These are phyloP conservation scores for Epichloe amarillans DNA, from an alignment of 2,329 filamentous ascomycete genomes.

Conservation along the genomic window DNA sequence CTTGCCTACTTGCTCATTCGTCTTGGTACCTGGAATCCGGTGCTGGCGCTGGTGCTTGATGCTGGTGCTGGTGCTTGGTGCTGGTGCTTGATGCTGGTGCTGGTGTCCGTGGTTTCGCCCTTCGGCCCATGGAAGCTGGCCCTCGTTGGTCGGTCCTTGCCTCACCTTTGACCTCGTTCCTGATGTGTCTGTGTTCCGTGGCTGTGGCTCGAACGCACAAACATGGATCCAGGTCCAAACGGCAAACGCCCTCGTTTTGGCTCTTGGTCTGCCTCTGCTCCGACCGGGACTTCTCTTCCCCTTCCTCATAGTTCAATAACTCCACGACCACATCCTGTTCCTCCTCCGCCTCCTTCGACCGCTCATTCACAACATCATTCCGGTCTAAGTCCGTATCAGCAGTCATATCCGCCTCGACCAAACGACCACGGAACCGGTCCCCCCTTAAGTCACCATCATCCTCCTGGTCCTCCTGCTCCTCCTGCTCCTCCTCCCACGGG, in stretches of 20 bases:
- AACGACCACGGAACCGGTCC: slow-evolving; percentile 19
- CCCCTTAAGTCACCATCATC: neutral
- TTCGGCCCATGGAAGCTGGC: slow-evolving; percentile 16
- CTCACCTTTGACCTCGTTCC: slow-evolving; percentile 20
- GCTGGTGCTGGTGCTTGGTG: too few relatives aligned
- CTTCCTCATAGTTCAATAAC: slow-evolving; percentile 27
- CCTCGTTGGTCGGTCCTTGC: slow-evolving; percentile 26
- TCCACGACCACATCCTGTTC: slow-evolving; percentile 6
- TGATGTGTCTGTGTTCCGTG: slow-evolving; percentile 22
- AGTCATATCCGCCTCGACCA: slow-evolving; percentile 24
- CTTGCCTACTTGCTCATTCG: neutral
- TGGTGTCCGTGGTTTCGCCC: slow-evolving; percentile 11
- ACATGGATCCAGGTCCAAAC: slow-evolving; percentile 47
- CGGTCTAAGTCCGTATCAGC: slow-evolving; percentile 26
- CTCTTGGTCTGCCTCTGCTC: slow-evolving; percentile 34
- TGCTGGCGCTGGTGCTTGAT: too few relatives aligned
- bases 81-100: neutral
- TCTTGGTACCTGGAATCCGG: too few relatives aligned
- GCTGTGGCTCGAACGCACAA: slow-evolving; percentile 27
- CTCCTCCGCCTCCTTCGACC: slow-evolving; percentile 11
- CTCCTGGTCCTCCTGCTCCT: neutral
- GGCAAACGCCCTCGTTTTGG: slow-evolving; percentile 45
- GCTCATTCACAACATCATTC: slow-evolving; percentile 11
- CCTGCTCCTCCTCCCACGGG: neutral
- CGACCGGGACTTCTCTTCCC: slow-evolving; percentile 34